Percentiles rank a stretch among this genome's conserved stretches.
These are phyloP conservation scores for Dryas octopetala DNA, from an alignment of 306 rosid genomes.

Conservation along the genomic window DNA sequence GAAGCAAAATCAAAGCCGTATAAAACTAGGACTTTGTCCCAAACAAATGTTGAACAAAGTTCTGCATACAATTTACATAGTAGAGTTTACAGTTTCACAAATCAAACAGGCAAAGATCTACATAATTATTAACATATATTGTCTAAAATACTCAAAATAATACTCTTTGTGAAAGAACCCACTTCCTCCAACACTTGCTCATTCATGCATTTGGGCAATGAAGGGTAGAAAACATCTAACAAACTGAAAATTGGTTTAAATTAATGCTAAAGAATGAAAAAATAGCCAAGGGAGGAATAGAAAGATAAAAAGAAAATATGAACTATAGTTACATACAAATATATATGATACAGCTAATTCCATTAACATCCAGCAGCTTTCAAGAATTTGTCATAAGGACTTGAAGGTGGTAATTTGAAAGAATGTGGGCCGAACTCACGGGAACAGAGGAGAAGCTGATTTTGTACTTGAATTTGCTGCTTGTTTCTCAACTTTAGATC, in stretches of 20 bases:
- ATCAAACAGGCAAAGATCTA: not conserved
- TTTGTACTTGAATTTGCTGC: conserved; percentile 41
- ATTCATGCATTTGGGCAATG: conserved; percentile 12
- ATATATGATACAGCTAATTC: conserved; percentile 13
- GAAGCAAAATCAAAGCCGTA: not conserved
- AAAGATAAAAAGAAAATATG: not conserved
- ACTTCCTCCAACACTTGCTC: not conserved
- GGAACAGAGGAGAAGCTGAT: conserved; percentile 47
- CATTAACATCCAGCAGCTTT: conserved; percentile 85
- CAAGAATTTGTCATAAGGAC: conserved; percentile 89
- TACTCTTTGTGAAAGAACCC: not conserved
- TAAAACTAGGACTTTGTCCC: not conserved
- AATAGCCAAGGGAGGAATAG: conserved; percentile 23
- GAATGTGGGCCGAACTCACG: conserved; percentile 51
- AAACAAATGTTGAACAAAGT: not conserved
- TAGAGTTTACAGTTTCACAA: not conserved
- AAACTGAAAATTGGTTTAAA: conserved; percentile 25
- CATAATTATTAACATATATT: conserved; percentile 4
- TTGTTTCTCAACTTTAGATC: conserved; percentile 42
- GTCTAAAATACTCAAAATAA: not conserved
- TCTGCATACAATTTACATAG: not conserved
- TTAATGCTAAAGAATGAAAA: conserved; percentile 37
- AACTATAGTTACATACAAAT: conserved; percentile 21
- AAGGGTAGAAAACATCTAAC: conserved; percentile 21
- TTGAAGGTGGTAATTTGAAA: conserved; percentile 79